A percentile compares a stretch with the other conserved stretches of the same genome.
These are phyloP conservation scores for Dalbergia cultrata DNA, from an alignment of 306 rosid genomes.

Conservation along the genomic window DNA sequence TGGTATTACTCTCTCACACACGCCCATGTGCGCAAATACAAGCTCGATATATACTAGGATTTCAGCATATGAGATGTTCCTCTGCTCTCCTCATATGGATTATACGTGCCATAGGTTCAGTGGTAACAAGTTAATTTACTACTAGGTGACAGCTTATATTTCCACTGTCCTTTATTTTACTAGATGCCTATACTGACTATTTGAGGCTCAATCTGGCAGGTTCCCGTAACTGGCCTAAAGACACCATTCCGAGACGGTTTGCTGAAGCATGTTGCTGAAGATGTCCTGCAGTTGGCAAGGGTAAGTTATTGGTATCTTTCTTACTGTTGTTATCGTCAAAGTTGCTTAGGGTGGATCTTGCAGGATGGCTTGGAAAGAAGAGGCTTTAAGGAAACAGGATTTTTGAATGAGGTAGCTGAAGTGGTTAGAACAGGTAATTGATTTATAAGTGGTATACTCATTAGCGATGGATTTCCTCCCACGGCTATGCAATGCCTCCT, in stretches of 20 bases:
- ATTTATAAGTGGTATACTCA: constrained; percentile 11
- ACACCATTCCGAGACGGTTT: constrained; percentile 95
- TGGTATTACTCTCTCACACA: neutral
- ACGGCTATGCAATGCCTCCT: neutral
- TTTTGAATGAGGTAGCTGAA: constrained; percentile 91
- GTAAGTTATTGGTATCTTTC: constrained; percentile 50
- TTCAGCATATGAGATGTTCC: constrained; percentile 21
- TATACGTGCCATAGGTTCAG: constrained; percentile 19
- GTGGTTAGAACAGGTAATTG: constrained; percentile 86
- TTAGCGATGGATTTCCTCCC: constrained; percentile 28
- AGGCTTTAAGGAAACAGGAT: constrained; percentile 92
- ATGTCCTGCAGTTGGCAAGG: constrained; percentile 84
- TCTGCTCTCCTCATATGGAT: constrained; percentile 13
- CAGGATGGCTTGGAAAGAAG: constrained; percentile 97
- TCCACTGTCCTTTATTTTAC: constrained; percentile 26
- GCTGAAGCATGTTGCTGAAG: constrained; percentile 93
- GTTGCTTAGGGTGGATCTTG: constrained; percentile 41
- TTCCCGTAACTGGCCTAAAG: constrained; percentile 79
- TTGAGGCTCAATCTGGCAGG: constrained; percentile 57
- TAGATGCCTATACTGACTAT: constrained; percentile 46
- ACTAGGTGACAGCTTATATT: constrained; percentile 5
- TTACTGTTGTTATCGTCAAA: constrained; percentile 32
- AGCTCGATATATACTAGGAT: neutral
- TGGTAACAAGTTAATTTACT: constrained; percentile 16
- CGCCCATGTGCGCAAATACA: neutral